Evolutionary conservation across 257 asterid genomes (phyloP), one percentile per base, ranked within the genome.

Genomic region (Solanum sparsipilum): DNA sequence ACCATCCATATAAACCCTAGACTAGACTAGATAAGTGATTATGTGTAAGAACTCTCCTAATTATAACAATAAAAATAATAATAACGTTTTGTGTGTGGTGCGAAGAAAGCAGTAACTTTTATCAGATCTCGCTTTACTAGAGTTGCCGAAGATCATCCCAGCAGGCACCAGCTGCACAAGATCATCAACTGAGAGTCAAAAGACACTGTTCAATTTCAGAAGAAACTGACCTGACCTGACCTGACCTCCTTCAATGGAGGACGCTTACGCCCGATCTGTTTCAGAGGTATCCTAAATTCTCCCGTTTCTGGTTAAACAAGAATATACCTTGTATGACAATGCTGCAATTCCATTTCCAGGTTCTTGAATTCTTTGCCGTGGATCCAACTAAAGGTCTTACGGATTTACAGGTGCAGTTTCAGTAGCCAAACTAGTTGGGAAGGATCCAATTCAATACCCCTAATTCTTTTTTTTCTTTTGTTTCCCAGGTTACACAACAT

Each of bases 211-310:
- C 31, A 35, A 23, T 74, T 74, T 74, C 52, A 35, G 46, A 35
- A 74, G 83, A 76, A 39, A 32, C 39, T 72, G 38, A 76, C 34
- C 84, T 48, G 20, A 35, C 18, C 21, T 70, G 15, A 72, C 27
- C 81, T 74, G 29, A 84, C 89, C 90, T 85, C 88, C 88, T 73
- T 84, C 63, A 82, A 96, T 96, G 99, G 98, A 96, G 86, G 95
- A 95, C 92, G 98, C 98, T 87, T 94, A 90, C 86, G 98, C 98
- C 48, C 94, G 98, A 96, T 96, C 98, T 87, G 93, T 89, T 73
- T 20, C 93, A 27, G 99, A 96, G 98, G 99, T 95, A 88, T 87
- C 16, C 15, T 13, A 36, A 34, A 38, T 41, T 60, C 16, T 39
- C 8, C 36, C 63, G 6, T 31, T 85, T 67, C 52, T 31, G 13